Evolutionary conservation across 2,329 filamentous ascomycete genomes (phyloP).

Genomic region (Neonectria sp.): DNA sequence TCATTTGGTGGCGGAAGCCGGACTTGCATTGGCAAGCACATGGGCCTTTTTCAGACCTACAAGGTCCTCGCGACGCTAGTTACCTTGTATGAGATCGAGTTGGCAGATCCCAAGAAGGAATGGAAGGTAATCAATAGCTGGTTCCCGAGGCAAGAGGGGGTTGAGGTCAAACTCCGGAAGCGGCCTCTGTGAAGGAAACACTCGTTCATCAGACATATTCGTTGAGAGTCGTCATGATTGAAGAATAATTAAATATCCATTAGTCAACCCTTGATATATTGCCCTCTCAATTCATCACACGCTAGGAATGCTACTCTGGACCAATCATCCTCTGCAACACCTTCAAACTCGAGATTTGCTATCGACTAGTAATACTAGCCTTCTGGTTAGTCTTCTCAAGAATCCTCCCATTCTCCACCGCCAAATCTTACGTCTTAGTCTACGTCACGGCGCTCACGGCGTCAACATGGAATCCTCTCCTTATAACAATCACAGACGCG

Average conservation of each 20-base stretch:
- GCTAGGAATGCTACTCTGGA: too few relatives aligned
- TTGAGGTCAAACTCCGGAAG: not conserved
- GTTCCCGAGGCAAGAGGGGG: constrained; percentile 18
- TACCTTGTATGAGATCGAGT: constrained; percentile 53
- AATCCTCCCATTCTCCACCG: not conserved
- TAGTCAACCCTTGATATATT: not conserved
- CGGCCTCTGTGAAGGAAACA: not conserved
- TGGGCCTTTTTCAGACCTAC: constrained; percentile 59
- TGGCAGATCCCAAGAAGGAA: constrained; percentile 38
- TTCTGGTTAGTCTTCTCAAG: not conserved
- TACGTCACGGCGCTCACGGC: not conserved
- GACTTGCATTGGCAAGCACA: constrained; percentile 59
- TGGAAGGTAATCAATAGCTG: constrained; percentile 45
- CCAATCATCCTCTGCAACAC: not conserved
- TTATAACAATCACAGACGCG: not conserved
- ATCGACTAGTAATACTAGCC: not conserved
- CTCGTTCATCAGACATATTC: not conserved
- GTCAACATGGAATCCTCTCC: not conserved
- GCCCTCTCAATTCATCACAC: not conserved
- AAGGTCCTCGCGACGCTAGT: constrained; percentile 64
- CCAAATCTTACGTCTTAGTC: not conserved
- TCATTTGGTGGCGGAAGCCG: constrained; percentile 60
- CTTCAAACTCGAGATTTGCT: not conserved
- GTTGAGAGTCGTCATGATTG: not conserved
- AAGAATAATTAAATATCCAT: not conserved